Conservation (phyloP, 768 basidiomycete species). For the Boletus reticuloceps region DNA sequence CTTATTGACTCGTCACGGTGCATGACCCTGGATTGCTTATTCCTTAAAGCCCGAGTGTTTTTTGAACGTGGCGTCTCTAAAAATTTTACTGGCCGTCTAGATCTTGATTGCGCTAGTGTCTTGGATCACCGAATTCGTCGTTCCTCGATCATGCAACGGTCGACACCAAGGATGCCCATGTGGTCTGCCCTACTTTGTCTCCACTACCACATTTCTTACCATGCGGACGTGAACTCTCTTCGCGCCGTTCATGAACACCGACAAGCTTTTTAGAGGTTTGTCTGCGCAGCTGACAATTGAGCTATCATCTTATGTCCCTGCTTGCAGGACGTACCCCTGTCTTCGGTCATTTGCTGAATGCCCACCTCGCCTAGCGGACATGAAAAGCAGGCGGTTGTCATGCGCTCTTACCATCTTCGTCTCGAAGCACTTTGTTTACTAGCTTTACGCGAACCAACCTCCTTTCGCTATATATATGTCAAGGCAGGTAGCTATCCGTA, state of each 20-base stretch:
- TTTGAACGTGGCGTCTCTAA: background rate
- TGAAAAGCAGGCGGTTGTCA: background rate
- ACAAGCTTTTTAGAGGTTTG: background rate
- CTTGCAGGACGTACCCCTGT: background rate
- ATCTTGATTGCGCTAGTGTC: background rate
- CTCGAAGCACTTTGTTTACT: background rate
- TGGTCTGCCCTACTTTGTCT: background rate
- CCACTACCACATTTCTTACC: background rate
- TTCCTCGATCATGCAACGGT: background rate
- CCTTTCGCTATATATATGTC: constrained; percentile 15
- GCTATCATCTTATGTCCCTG: background rate
- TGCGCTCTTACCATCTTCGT: background rate
- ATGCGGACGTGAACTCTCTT: background rate
- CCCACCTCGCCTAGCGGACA: background rate
- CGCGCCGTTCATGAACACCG: background rate
- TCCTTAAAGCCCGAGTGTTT: background rate
- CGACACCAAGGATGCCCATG: background rate
- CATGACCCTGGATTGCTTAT: background rate
- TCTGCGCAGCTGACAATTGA: background rate
- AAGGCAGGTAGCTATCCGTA: background rate
- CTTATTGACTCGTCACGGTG: background rate
- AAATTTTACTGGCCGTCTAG: background rate
- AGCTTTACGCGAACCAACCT: background rate
- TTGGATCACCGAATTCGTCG: background rate
- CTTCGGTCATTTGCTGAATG: background rate